Conservation (phyloP, 176 grass and related monocot genomes). For the Musa schizocarpa region DNA sequence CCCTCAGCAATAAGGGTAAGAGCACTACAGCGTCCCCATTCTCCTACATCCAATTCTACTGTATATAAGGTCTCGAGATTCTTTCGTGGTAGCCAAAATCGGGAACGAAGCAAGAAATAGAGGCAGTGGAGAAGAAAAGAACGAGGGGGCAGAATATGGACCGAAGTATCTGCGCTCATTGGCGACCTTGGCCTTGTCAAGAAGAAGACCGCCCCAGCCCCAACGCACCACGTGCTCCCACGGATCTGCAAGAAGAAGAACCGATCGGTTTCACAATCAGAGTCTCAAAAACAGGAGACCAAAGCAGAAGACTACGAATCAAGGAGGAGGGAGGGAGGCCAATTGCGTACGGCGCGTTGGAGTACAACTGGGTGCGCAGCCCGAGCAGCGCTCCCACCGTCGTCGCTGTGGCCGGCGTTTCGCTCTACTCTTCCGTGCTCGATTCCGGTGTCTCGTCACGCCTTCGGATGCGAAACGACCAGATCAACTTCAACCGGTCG, state of each 20-base stretch:
- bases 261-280: neutral
- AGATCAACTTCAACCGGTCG: too few species aligned
- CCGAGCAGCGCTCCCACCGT: too few species aligned
- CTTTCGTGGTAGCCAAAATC: neutral
- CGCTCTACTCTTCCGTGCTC: too few species aligned
- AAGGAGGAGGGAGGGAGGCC: too few species aligned
- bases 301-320: too few species aligned
- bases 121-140: slow-evolving; percentile 1
- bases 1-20: too few species aligned
- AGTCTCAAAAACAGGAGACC: too few species aligned
- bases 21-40: too few species aligned
- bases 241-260: slow-evolving; percentile 42
- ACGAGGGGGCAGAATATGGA: slow-evolving; percentile 2
- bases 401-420: too few species aligned
- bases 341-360: slow-evolving; percentile 36
- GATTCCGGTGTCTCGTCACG: too few species aligned
- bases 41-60: too few species aligned
- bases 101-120: neutral
- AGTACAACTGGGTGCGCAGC: slow-evolving; percentile 88
- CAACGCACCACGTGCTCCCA: slow-evolving; percentile 88
- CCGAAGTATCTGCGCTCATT: slow-evolving; percentile 94
- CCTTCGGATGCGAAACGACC: too few species aligned
- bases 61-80: neutral
- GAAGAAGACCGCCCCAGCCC: slow-evolving; percentile 34
- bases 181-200: slow-evolving; percentile 61